Conservation (phyloP, 1,284 basidiomycete genomes). For the Boletus semigastroideus region DNA sequence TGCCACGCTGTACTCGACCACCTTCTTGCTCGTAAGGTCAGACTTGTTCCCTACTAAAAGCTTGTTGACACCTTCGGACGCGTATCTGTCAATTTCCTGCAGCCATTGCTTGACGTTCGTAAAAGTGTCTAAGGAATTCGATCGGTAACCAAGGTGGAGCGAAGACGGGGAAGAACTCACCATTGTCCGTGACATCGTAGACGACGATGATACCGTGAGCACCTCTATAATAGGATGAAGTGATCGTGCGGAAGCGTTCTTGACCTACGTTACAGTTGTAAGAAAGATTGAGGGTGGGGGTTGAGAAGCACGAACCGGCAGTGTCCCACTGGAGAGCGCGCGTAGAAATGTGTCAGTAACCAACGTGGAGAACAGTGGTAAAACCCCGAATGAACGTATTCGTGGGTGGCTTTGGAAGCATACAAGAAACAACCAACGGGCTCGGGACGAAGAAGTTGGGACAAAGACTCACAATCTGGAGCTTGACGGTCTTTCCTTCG, state of each 20-base stretch:
- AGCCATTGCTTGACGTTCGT: slow-evolving; percentile 99
- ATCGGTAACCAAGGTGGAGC: slow-evolving; percentile 8
- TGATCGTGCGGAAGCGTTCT: slow-evolving; percentile 97
- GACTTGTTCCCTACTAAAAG: slow-evolving; percentile 98
- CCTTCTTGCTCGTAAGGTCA: slow-evolving; percentile 97
- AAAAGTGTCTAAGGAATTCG: slow-evolving; percentile 74
- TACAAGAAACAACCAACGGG: not conserved
- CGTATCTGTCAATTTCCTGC: slow-evolving; percentile 99
- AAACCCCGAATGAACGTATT: not conserved
- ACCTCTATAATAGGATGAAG: slow-evolving; percentile 95
- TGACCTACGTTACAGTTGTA: slow-evolving; percentile 51
- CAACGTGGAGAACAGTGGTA: not conserved
- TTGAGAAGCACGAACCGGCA: slow-evolving; percentile 55
- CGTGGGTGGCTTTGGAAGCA: not conserved
- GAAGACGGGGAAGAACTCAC: slow-evolving; percentile 42
- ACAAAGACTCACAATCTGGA: slow-evolving; percentile 87
- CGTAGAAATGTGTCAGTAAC: slow-evolving; percentile 14
- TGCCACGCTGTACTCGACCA: slow-evolving; percentile 95
- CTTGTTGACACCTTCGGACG: slow-evolving; percentile 98
- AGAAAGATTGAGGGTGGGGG: not conserved
- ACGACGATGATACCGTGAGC: slow-evolving; percentile 98
- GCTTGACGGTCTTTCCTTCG: slow-evolving; percentile 99
- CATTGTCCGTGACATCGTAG: slow-evolving; percentile 98
- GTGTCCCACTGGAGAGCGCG: slow-evolving; percentile 78
- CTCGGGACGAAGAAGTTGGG: slow-evolving; percentile 3